Base-by-base conservation (phyloP, 345 rosid genomes). In the Citrus sp. region DNA sequence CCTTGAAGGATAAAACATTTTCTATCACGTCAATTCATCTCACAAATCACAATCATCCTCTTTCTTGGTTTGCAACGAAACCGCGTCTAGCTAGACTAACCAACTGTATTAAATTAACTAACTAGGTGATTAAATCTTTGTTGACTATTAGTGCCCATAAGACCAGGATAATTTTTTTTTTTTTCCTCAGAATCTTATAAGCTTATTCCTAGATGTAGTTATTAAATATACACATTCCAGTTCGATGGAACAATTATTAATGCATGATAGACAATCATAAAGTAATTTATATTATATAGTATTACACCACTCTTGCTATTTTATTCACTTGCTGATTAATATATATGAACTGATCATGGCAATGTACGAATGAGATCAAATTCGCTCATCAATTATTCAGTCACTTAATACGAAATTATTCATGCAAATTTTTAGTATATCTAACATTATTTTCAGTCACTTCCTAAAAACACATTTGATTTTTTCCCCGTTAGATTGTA, bases 41-140 rank as follows among this genome's bases (percentile, higher is more conserved):
- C 19, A 4, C 22, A 14, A 22, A 10, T 46, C 12, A 24, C 46
- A 3, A 61, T 49, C 67, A 24, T 37, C 14, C 5, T 40, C 76
- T 37, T 67, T 59, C 76, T 81, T 37, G 73, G 66, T 40, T 56
- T n/a, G 30, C 66, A 32, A n/a, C 30, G 76, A 82, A 82, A 83
- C 80, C 89, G 89, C 89, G 89, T 87, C 71, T 34, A 67, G 67
- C 56, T 72, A 54, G 18, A 13, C 18, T 46, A 2, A 6, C 55
- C 55, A 49, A 66, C 35, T 59, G 46, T 54, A 9, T 12, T 64
- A 64, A 49, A 49, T 64, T 63, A 22, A 27, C 46, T 28, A 13
- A 69, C 25, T 14, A 9, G 10, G 34, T n/a, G 46, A 46, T 68
- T 68, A n/a, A 13, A 18, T n/a, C 6, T 32, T 76, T 34, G 49